phyloP scores from a whole-genome alignment of 2,329 filamentous ascomycete genomes.

The Stagonosporopsis rhizophila region DNA sequence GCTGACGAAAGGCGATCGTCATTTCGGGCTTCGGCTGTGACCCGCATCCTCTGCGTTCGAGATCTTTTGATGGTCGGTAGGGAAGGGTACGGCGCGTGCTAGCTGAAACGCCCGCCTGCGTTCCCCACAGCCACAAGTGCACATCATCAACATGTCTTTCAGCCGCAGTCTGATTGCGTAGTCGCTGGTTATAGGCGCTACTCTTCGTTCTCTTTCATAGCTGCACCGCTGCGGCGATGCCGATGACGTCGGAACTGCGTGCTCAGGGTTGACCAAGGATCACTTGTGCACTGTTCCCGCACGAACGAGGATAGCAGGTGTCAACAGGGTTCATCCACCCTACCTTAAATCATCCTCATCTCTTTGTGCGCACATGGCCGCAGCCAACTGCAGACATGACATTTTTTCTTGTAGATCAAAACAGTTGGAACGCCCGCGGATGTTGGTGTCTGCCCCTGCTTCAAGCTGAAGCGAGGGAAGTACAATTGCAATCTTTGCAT shows the following conservation, averaged over 20 bases:
- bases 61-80: slow-evolving; percentile 4
- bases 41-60: slow-evolving; percentile 3
- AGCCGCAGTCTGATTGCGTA: neutral
- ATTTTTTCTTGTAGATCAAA: neutral
- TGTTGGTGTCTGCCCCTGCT: slow-evolving; percentile 8
- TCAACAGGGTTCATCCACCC: slow-evolving; percentile 15
- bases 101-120: slow-evolving; percentile 15
- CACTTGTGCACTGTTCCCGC: neutral
- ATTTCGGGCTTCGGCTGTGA: slow-evolving; percentile 1
- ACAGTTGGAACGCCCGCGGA: neutral
- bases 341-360: slow-evolving; percentile 21
- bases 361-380: neutral
- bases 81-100: slow-evolving; percentile 13
- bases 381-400: neutral
- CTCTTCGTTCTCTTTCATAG: neutral
- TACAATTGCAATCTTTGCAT: slow-evolving; percentile 6
- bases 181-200: neutral
- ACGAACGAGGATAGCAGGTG: slow-evolving; percentile 3
- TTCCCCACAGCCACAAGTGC: slow-evolving; percentile 9
- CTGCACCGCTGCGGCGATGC: neutral
- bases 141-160: neutral
- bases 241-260: neutral
- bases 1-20: neutral
- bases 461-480: slow-evolving; percentile 18
- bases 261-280: neutral